phyloP scores from a whole-genome alignment of 257 asterid genomes.

The Agastache rugosa region DNA sequence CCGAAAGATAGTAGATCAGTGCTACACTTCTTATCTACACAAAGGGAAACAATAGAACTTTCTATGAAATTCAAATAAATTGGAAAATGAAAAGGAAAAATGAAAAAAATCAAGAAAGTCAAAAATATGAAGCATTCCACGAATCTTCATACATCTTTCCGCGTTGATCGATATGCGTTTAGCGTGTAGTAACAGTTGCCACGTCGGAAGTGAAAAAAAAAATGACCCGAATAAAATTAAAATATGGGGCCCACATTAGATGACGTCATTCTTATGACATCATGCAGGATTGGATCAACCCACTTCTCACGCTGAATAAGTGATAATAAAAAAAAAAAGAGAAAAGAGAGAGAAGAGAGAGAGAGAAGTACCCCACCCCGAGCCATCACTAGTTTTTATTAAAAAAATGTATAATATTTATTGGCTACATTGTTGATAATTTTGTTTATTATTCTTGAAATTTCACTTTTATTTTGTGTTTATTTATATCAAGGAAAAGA shows the following conservation, averaged over 20 bases:
- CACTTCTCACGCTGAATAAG: background rate
- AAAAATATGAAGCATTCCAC: constrained; percentile 18
- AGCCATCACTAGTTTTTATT: no score
- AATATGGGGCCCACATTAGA: background rate
- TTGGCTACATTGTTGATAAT: no score
- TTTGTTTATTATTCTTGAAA: no score
- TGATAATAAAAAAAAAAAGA: background rate
- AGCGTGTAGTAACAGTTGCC: background rate
- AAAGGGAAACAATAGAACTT: constrained; percentile 24
- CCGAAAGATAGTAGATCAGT: background rate
- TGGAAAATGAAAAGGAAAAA: background rate
- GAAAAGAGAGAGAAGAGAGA: background rate
- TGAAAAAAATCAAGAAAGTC: constrained; percentile 19
- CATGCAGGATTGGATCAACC: background rate
- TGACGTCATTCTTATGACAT: constrained; percentile 2
- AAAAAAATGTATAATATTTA: no score
- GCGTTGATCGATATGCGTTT: constrained; percentile 40
- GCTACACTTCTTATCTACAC: background rate
- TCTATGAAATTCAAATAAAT: constrained; percentile 27
- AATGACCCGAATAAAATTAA: background rate
- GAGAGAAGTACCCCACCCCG: no score
- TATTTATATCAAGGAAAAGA: no score
- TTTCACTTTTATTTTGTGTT: no score
- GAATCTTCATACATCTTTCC: constrained; percentile 56
- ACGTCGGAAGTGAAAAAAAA: background rate